A percentile compares a stretch with the other conserved stretches of the same genome.
Evolutionary conservation across 164 flowering plant species (phyloP).

Genomic region (Annona cherimola): DNA sequence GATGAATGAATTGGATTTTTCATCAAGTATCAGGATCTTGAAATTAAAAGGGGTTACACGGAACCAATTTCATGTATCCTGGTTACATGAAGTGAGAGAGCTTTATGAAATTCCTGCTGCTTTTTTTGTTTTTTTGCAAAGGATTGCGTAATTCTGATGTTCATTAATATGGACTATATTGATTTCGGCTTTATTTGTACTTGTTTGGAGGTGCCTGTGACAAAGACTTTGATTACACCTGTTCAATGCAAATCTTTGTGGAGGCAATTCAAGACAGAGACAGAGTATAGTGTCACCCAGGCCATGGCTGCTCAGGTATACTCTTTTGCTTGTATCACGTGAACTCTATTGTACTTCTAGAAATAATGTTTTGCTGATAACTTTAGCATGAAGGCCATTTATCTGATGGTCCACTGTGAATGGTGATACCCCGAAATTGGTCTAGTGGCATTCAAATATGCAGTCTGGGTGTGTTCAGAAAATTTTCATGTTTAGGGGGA

Average conservation of each 20-base stretch:
- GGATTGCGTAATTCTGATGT: no score
- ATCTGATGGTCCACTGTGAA: neutral
- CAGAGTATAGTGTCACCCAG: conserved; percentile 81
- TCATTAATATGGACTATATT: neutral
- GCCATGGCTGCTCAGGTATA: conserved; percentile 86
- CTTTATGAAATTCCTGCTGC: no score
- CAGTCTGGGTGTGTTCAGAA: no score
- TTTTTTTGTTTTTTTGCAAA: no score
- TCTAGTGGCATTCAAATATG: no score
- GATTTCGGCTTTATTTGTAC: neutral
- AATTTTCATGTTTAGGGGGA: no score
- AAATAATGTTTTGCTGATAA: neutral
- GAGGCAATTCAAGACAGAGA: conserved; percentile 86
- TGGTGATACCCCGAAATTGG: neutral
- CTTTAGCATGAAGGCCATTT: neutral
- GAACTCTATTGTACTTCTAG: neutral
- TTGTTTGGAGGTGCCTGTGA: conserved; percentile 49
- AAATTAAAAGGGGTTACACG: no score
- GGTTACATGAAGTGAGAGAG: no score
- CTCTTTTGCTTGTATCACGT: neutral
- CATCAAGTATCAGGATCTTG: no score
- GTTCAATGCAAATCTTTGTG: conserved; percentile 88
- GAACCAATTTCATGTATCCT: no score
- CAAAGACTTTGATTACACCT: conserved; percentile 74
- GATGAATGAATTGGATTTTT: no score